Percentiles rank a stretch among this genome's conserved stretches.
These are phyloP conservation scores for Pseudogymnoascus sp. DNA, from an alignment of 2,329 filamentous ascomycete species.

Conservation along the genomic window DNA sequence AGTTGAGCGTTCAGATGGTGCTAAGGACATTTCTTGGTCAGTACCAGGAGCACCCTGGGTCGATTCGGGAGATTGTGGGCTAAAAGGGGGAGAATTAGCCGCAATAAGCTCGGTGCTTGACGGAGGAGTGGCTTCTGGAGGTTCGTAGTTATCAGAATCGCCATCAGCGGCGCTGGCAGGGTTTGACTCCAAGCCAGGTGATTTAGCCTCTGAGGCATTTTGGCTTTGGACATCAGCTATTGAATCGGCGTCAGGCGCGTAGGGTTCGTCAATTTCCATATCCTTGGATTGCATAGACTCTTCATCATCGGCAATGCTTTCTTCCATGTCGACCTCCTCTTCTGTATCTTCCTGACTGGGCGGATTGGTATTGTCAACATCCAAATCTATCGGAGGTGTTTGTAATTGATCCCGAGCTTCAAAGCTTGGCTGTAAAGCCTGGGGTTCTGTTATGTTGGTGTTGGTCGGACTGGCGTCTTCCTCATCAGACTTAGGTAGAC, in stretches of 20 bases:
- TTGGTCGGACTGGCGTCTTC: not conserved
- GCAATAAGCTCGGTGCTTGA: constrained; percentile 15
- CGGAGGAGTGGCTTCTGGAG: constrained; percentile 37
- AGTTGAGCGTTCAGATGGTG: not conserved
- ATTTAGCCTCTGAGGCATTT: not conserved
- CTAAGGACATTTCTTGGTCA: not conserved
- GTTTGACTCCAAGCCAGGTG: not conserved
- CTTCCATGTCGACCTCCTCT: constrained; percentile 13
- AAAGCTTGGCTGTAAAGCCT: not conserved
- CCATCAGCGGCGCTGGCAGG: constrained; percentile 14
- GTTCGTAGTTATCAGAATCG: constrained; percentile 49
- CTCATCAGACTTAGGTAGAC: not conserved
- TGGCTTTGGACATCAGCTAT: not conserved
- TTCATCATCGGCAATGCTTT: not conserved
- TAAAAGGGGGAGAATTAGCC: constrained; percentile 34
- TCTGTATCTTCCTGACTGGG: constrained; percentile 13
- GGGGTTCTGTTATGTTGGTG: not conserved
- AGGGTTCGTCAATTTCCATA: constrained; percentile 4
- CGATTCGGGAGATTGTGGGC: constrained; percentile 32
- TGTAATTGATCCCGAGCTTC: not conserved
- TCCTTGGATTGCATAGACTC: not conserved
- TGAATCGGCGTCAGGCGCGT: not conserved
- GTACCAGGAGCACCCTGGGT: not conserved
- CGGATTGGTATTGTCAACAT: not conserved
- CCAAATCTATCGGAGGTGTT: not conserved